Conservation (phyloP, 1,139 yeast species). For the Petasospora fabianii region DNA sequence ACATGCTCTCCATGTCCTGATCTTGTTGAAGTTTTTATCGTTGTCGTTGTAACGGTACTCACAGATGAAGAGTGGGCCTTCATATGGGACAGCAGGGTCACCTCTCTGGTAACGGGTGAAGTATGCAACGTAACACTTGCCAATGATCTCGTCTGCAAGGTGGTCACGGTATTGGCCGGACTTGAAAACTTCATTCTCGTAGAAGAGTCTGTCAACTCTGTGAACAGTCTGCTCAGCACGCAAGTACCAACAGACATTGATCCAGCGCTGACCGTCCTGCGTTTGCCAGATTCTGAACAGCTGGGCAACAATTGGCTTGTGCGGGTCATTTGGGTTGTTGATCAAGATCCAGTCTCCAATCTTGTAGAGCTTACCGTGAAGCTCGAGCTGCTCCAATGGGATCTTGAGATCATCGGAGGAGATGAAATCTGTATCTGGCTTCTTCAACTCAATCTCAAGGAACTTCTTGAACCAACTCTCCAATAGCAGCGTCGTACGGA, state of each 20-base stretch:
- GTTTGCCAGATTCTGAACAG: constrained; percentile 89
- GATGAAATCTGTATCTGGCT: constrained; percentile 78
- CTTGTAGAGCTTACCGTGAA: constrained; percentile 67
- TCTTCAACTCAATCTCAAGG: constrained; percentile 68
- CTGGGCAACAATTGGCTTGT: constrained; percentile 91
- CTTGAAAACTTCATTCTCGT: constrained; percentile 91
- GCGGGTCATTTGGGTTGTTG: constrained; percentile 79
- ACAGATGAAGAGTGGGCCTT: constrained; percentile 87
- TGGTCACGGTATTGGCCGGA: constrained; percentile 97
- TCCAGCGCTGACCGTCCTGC: constrained; percentile 78
- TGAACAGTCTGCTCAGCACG: constrained; percentile 98
- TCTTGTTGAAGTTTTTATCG: constrained; percentile 86
- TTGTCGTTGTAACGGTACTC: constrained; percentile 91
- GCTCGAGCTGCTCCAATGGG: constrained; percentile 73
- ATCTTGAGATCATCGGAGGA: constrained; percentile 67
- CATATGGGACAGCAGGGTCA: constrained; percentile 77
- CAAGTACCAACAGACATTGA: constrained; percentile 96
- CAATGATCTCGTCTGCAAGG: constrained; percentile 78
- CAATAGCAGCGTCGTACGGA: constrained; percentile 56
- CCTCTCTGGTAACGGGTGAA: constrained; percentile 94
- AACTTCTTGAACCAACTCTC: constrained; percentile 59
- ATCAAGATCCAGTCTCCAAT: constrained; percentile 96
- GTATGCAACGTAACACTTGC: constrained; percentile 92
- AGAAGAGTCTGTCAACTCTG: constrained; percentile 81
- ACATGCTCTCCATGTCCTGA: constrained; percentile 98